A percentile compares a stretch with the other conserved stretches of the same genome.
Evolutionary conservation across 2,329 filamentous ascomycete species (phyloP).

Genomic region (Exophiala sp.): DNA sequence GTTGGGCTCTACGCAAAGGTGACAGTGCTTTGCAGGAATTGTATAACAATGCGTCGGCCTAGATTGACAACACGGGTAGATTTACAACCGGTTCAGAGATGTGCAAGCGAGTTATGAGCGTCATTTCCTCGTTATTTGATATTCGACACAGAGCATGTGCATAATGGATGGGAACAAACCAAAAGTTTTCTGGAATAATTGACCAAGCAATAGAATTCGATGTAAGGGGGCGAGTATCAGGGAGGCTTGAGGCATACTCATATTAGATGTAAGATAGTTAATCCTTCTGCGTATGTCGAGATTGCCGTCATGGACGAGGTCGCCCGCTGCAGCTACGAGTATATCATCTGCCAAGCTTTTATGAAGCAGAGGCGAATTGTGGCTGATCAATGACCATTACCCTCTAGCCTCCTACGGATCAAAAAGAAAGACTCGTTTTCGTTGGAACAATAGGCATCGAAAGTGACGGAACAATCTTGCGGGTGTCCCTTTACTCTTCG

Average conservation of each 20-base stretch:
- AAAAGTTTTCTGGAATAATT: slow-evolving; percentile 14
- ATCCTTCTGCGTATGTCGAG: neutral
- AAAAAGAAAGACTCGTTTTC: neutral
- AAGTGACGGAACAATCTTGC: too few species aligned
- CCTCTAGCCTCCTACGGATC: neutral
- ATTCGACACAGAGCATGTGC: neutral
- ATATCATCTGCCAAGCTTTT: neutral
- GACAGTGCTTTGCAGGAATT: slow-evolving; percentile 26
- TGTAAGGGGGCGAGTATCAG: slow-evolving; percentile 5
- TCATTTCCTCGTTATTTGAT: slow-evolving; percentile 4
- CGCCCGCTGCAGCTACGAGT: too few species aligned
- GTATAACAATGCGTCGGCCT: slow-evolving; percentile 20
- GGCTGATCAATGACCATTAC: neutral
- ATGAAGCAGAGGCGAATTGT: neutral
- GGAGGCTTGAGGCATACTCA: slow-evolving; percentile 2
- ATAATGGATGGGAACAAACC: neutral
- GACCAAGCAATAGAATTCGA: neutral
- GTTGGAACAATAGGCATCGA: neutral
- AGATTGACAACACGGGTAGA: neutral
- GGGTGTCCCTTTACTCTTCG: too few species aligned
- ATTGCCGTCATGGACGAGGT: too few species aligned
- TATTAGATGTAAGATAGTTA: slow-evolving; percentile 18
- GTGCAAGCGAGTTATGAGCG: slow-evolving; percentile 16
- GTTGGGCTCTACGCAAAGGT: slow-evolving; percentile 44
- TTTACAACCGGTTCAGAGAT: neutral